Conservation (phyloP, 345 rosid species). For the Populus simonii region DNA sequence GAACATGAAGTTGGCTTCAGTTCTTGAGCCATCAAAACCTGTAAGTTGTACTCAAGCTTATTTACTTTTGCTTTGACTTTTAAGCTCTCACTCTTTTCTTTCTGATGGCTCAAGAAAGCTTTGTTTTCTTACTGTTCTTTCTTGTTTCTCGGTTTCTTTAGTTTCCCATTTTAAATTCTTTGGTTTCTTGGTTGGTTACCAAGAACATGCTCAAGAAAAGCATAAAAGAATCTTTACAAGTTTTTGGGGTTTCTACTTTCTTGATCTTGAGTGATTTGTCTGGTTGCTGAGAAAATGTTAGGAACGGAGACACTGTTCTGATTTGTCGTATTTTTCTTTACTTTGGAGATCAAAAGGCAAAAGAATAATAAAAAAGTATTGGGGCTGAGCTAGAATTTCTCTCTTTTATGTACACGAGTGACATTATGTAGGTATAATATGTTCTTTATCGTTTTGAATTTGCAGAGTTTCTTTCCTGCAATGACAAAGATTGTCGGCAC, state of each 20-base stretch:
- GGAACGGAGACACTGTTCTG: background rate
- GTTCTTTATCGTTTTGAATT: background rate
- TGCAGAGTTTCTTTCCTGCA: constrained; percentile 89
- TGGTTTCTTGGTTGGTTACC: background rate
- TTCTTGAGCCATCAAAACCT: constrained; percentile 63
- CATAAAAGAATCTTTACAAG: background rate
- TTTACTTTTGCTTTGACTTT: background rate
- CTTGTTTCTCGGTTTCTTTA: background rate
- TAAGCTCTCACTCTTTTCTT: background rate
- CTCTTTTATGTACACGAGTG: too few relatives aligned
- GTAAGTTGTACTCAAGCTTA: constrained; percentile 23
- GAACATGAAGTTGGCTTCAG: constrained; percentile 58
- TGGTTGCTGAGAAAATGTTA: background rate
- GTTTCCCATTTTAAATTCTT: background rate
- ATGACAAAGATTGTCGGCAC: constrained; percentile 97
- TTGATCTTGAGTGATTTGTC: background rate
- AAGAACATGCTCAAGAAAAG: background rate
- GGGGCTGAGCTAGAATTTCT: background rate
- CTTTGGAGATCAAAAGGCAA: background rate
- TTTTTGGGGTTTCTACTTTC: background rate
- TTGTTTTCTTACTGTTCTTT: background rate
- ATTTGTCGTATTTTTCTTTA: background rate
- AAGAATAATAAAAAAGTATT: background rate
- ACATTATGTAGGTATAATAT: background rate
- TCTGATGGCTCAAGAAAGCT: background rate